phyloP scores from a whole-genome alignment of 148 eudicot species.

The Spergularia marina region DNA sequence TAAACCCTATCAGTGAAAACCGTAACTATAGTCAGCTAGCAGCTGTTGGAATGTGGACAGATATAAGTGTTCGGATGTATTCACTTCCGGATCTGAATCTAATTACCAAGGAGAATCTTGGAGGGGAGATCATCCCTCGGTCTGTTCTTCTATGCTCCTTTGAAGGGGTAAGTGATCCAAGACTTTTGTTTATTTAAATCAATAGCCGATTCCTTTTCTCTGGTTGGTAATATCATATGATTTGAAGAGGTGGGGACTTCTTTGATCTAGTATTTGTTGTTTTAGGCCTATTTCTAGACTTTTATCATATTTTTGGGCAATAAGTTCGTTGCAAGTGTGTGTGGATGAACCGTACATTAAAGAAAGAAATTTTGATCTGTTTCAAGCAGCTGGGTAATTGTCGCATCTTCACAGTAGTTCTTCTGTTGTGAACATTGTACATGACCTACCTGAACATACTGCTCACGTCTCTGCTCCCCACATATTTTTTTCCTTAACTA shows the following conservation, averaged over 20 bases:
- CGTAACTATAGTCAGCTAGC: constrained; percentile 78
- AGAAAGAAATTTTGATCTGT: not conserved
- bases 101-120: constrained; percentile 75
- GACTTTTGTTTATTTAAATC: not conserved
- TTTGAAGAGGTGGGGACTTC: not conserved
- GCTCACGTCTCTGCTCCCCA: not conserved
- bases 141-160: constrained; percentile 93
- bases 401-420: not conserved
- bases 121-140: constrained; percentile 98
- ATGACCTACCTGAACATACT: not conserved
- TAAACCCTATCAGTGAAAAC: constrained; percentile 84
- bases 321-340: not conserved
- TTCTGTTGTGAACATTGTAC: not conserved
- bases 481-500: not conserved
- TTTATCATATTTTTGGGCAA: not conserved
- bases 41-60: constrained; percentile 99
- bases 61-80: constrained; percentile 80
- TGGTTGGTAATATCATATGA: not conserved
- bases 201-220: not conserved
- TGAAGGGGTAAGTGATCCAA: constrained; percentile 74
- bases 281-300: not conserved
- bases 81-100: constrained; percentile 90
- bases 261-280: not conserved
- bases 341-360: not conserved
- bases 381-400: not conserved